A percentile compares a stretch with the other conserved stretches of the same genome.
These are phyloP conservation scores for Cercospora sp. DNA, from an alignment of 2,329 filamentous ascomycete genomes.

Conservation along the genomic window DNA sequence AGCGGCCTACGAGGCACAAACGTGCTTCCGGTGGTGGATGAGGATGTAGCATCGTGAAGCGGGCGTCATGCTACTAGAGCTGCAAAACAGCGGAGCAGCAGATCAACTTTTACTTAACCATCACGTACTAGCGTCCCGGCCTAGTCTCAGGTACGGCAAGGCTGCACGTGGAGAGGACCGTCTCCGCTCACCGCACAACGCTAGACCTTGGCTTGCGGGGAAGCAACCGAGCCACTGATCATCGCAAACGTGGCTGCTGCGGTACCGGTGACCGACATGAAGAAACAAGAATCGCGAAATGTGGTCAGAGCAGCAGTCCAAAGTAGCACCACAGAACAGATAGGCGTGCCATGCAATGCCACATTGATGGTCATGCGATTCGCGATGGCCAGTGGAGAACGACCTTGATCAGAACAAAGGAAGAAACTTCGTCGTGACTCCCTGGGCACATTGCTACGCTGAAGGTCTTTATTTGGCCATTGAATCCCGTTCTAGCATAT, in stretches of 20 bases:
- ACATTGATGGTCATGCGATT: background rate
- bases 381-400: background rate
- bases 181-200: conserved; percentile 13
- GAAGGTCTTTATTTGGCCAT: background rate
- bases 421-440: background rate
- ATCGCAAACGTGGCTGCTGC: background rate
- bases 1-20: background rate
- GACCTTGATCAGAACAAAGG: background rate
- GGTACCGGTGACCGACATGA: background rate
- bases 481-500: background rate
- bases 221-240: conserved; percentile 2
- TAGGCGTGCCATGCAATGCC: background rate
- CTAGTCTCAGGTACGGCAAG: conserved; percentile 20
- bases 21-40: conserved; percentile 8
- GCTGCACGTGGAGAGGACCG: conserved; percentile 17
- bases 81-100: conserved; percentile 6
- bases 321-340: background rate
- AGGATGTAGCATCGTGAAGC: conserved; percentile 7
- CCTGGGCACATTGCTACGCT: background rate
- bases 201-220: conserved; percentile 15
- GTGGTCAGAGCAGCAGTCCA: background rate
- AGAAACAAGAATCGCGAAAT: background rate
- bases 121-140: conserved; percentile 18
- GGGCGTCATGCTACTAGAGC: conserved; percentile 9
- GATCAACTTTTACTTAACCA: conserved; percentile 21